Percentiles rank a stretch among this genome's conserved stretches.
Evolutionary conservation across 345 rosid species (phyloP).

Genomic region (Conringia planisiliqua): DNA sequence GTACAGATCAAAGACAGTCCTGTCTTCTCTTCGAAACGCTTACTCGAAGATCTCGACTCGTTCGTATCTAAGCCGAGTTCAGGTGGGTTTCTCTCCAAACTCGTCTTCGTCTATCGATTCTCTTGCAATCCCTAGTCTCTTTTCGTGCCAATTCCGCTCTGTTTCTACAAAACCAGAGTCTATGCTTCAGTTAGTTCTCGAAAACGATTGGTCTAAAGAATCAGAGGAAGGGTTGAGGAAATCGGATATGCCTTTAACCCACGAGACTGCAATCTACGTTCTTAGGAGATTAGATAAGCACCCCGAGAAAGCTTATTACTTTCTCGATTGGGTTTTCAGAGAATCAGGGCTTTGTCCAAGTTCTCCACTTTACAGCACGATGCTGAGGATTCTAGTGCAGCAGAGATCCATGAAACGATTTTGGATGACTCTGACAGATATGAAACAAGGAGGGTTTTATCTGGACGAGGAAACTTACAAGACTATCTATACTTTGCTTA

Average conservation of each 20-base stretch:
- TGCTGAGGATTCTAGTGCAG: slow-evolving; percentile 58
- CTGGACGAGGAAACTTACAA: slow-evolving; percentile 65
- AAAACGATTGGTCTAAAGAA: slow-evolving; percentile 54
- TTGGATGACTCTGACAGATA: slow-evolving; percentile 55
- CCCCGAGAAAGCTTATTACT: slow-evolving; percentile 55
- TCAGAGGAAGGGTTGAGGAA: slow-evolving; percentile 42
- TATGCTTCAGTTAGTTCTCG: slow-evolving; percentile 41
- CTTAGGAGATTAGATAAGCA: slow-evolving; percentile 52
- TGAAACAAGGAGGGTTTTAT: slow-evolving; percentile 66
- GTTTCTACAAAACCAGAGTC: slow-evolving; percentile 51
- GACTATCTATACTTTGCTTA: slow-evolving; percentile 43
- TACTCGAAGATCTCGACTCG: slow-evolving; percentile 37
- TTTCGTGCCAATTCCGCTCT: slow-evolving; percentile 14
- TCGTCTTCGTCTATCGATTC: slow-evolving; percentile 17
- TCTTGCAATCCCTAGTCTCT: slow-evolving; percentile 13
- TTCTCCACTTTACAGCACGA: slow-evolving; percentile 54
- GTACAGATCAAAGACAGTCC: slow-evolving; percentile 54
- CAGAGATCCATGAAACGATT: slow-evolving; percentile 56
- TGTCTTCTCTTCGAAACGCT: slow-evolving; percentile 40
- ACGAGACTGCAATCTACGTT: slow-evolving; percentile 67
- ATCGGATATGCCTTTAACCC: slow-evolving; percentile 34
- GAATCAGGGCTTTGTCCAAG: slow-evolving; percentile 57
- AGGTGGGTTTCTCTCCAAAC: slow-evolving; percentile 43
- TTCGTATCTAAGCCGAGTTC: slow-evolving; percentile 33
- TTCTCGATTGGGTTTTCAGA: slow-evolving; percentile 63